A percentile compares a stretch with the other conserved stretches of the same genome.
Evolutionary conservation across 2,329 filamentous ascomycete species (phyloP).

Genomic region (Triangularia setosa): DNA sequence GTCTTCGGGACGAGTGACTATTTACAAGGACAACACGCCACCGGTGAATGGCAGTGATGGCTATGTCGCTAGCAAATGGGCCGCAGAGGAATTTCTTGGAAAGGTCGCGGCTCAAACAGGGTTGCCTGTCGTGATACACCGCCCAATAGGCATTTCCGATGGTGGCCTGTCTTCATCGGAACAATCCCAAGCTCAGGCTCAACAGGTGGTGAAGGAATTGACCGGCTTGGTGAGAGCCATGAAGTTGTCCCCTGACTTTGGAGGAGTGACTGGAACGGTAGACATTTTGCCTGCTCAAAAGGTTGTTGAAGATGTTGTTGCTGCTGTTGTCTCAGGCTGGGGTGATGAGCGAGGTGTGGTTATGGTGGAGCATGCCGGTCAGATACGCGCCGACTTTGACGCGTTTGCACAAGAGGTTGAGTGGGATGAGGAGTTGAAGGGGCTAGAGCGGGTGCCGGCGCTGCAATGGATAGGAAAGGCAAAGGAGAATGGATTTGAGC

Average conservation of each 20-base stretch:
- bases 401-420: background rate
- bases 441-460: background rate
- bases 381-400: background rate
- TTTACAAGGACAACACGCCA: background rate
- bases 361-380: background rate
- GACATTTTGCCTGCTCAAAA: background rate
- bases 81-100: conserved; percentile 32
- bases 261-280: background rate
- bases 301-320: background rate
- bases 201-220: background rate
- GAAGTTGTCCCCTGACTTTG: background rate
- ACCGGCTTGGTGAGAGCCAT: background rate
- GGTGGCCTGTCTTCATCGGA: too few relatives aligned
- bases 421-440: background rate
- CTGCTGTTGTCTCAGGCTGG: background rate
- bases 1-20: conserved; percentile 24
- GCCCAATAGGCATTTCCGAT: background rate
- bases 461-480: background rate
- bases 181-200: background rate
- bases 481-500: background rate
- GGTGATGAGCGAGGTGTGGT: background rate
- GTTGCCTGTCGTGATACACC: background rate
- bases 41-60: conserved; percentile 22
- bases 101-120: background rate
- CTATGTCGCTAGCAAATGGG: conserved; percentile 35